These are phyloP conservation scores for Umbelopsis ramanniana DNA, from an alignment of 192 early-diverging fungal species.

Conservation along the genomic window DNA sequence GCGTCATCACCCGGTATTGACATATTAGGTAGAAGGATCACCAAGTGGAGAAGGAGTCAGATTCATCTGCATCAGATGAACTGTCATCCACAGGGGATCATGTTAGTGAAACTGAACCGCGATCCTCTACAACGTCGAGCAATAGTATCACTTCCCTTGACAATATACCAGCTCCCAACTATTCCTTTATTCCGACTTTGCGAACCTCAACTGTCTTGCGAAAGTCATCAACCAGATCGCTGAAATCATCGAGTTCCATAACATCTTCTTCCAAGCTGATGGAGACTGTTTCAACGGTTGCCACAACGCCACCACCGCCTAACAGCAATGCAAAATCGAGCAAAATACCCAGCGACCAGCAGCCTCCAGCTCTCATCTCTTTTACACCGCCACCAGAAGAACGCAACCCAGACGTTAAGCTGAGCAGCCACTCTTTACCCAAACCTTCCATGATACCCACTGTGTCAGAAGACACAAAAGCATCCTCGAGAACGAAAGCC, in stretches of 20 bases:
- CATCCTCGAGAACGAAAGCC: not conserved
- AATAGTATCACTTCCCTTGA: not conserved
- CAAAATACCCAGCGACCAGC: not conserved
- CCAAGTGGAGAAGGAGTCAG: not conserved
- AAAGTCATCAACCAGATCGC: not conserved
- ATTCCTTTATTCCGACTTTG: not conserved
- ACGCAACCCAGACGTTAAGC: not conserved
- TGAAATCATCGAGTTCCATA: not conserved
- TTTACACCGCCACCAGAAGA: constrained; percentile 6
- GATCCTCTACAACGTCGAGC: not conserved
- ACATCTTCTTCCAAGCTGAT: not conserved
- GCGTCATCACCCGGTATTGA: not conserved
- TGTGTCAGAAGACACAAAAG: not conserved
- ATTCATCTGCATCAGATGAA: not conserved
- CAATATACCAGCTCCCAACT: not conserved
- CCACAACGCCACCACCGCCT: not conserved
- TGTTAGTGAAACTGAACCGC: not conserved
- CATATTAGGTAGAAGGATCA: not conserved
- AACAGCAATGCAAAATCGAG: not conserved
- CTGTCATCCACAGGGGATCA: not conserved
- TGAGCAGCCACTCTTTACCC: not conserved
- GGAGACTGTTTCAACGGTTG: not conserved
- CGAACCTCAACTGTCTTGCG: not conserved
- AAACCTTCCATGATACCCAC: constrained; percentile 15
- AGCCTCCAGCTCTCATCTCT: not conserved